These are phyloP conservation scores for Halophytophthora batemanensis DNA, from an alignment of 352 stramenopile species.

Conservation along the genomic window DNA sequence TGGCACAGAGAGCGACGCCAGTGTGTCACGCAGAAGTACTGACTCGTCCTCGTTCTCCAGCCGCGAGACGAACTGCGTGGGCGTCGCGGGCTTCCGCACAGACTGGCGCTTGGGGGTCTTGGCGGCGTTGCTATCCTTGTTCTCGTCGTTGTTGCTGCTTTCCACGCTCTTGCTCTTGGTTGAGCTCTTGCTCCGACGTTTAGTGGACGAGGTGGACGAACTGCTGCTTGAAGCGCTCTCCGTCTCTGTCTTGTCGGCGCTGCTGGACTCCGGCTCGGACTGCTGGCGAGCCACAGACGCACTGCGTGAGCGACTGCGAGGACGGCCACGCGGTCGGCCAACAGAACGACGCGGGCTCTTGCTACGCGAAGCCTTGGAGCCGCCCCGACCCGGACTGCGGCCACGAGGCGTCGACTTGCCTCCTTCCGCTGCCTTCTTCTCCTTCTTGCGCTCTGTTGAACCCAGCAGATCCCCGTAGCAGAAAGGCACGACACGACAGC, in stretches of 20 bases:
- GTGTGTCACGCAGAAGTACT: constrained; percentile 46
- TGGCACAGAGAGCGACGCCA: constrained; percentile 34
- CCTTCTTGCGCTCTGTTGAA: constrained; percentile 51
- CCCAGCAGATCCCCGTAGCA: too few species aligned
- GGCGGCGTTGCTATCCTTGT: constrained; percentile 7
- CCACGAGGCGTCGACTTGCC: constrained; percentile 28
- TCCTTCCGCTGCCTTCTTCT: constrained; percentile 10
- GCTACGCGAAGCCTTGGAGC: constrained; percentile 27
- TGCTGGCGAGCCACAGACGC: constrained; percentile 47
- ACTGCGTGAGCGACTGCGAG: constrained; percentile 57
- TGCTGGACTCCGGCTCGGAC: constrained; percentile 11
- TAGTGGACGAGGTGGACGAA: constrained; percentile 5
- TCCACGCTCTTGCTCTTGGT: constrained; percentile 10
- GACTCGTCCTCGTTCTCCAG: constrained; percentile 50
- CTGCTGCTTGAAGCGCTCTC: constrained; percentile 4
- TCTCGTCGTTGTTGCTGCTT: constrained; percentile 2
- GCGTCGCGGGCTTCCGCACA: constrained; percentile 15
- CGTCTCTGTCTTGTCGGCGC: constrained; percentile 6
- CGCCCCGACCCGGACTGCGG: constrained; percentile 40
- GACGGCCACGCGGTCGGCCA: constrained; percentile 23
- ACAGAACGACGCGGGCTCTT: constrained; percentile 40
- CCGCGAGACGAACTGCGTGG: constrained; percentile 31
- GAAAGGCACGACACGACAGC: constrained; percentile 6
- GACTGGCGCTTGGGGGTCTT: constrained; percentile 17
- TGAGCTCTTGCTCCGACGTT: constrained; percentile 16